Base-by-base conservation (phyloP, 2,329 filamentous ascomycete genomes). In the Penicillium hesseltinei region DNA sequence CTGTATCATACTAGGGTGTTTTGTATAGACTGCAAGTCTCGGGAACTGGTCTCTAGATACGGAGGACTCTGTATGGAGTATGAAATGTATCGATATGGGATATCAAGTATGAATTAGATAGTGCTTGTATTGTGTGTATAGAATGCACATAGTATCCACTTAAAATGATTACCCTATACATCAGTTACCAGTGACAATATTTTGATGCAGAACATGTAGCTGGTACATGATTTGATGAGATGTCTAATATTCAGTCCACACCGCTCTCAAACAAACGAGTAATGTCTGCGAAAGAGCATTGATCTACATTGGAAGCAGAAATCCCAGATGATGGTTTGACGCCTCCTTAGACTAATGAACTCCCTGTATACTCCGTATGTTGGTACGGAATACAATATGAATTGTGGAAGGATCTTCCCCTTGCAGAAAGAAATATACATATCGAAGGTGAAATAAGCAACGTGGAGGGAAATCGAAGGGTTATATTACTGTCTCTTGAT, bases 1-100 rank as follows among this genome's bases (percentile, higher is more conserved):
- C 29, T 49, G 43, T 59, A 29, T 45, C 17, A 45, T 57, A 59
- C 36, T 5, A 29, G 47, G 4, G 33, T 36, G 29, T 56, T 42
- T 50, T 13, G 54, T 52, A 52, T 51, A 40, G 54, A 59, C 45
- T 56, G 50, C 54, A 56, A 44, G 58, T 61, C 50, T 61, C 44
- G n/a, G 19, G 38, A 39, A 36, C 21, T 31, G 46, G 46, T 51
- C 23, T 29, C 7, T 17, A 47, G 4, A 39, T 40, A 31, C 29
- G 10, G 29, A 31, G 29, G 11, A 43, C 40, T 39, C 25, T 25
- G 45, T 47, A 47, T 10, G 31, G 45, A 25, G 42, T 53, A 53
- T 47, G 42, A 13, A 35, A 47, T 47, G 33, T 56, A 52, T 47
- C 54, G 21, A 45, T 46, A 23, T 56, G 35, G 10, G 25, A 42